Base-by-base conservation (phyloP, 2,329 filamentous ascomycete species). In the Orbilia quercus region DNA sequence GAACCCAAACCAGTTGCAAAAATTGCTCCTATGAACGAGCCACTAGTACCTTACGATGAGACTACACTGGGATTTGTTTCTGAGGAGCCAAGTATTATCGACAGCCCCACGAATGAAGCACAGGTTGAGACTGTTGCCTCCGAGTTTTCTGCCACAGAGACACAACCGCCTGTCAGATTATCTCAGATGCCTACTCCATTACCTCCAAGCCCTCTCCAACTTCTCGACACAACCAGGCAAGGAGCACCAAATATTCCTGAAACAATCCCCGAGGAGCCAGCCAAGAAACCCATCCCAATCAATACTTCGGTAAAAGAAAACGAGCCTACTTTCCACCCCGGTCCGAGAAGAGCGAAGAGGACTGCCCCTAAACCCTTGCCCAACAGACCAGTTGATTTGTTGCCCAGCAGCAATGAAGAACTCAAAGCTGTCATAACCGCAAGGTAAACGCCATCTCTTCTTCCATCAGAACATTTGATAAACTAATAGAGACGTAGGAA, bases 171-270 rank as follows among this genome's bases (percentile, higher is more conserved):
- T 12, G 23, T 60, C 4, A 60, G 69, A 54, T 18, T 73, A 7
- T 73, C 69, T 1, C 69, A 73, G 18, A 58, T 73, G 54, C 69
- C 69, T 11, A 73, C 69, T 1, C 69, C 69, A 12, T 14, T 73
- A 31, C 69, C 69, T 20, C 69, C 69, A 1, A 73, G 69, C 16
- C 69, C 69, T n/a, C 69, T 73, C 11, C 23, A 64, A 6, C 60
- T 73, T 23, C 36, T 73, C 2, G 40, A 54, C n/a, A n/a, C 55
- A 23, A 20, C 60, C 14, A 59, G 62, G 50, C 69, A 73, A 23
- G 45, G 22, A 4, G 42, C 48, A 7, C 60, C 69, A 34, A 73
- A 73, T 12, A 73, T 73, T 12, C 69, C 69, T 0, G 69, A 73
- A 34, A 66, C 69, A 9, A 60, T 73, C 7, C 22, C 42, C 6